Conservation (phyloP, 768 basidiomycete species). For the Mycena crocata region DNA sequence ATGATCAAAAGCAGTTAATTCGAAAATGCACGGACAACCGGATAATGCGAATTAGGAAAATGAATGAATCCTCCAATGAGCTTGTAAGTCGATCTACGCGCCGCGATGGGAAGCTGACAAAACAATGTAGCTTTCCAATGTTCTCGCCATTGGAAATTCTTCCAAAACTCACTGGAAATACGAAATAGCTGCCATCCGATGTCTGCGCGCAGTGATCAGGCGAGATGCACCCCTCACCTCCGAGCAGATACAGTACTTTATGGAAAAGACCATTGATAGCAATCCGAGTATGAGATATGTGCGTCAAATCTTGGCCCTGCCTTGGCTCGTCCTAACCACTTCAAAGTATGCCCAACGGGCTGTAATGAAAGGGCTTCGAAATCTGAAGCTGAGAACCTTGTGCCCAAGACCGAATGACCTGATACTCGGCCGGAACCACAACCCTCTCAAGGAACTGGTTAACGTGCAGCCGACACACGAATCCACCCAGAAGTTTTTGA, state of each 20-base stretch:
- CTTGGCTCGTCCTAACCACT: slow-evolving; percentile 12
- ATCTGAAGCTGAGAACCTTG: slow-evolving; percentile 85
- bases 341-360: slow-evolving; percentile 77
- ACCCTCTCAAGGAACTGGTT: slow-evolving; percentile 72
- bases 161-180: slow-evolving; percentile 85
- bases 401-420: slow-evolving; percentile 67
- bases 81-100: slow-evolving; percentile 52
- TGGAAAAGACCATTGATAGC: slow-evolving; percentile 70
- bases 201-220: slow-evolving; percentile 75
- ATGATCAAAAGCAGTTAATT: slow-evolving; percentile 29
- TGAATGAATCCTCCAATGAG: slow-evolving; percentile 54
- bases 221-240: slow-evolving; percentile 67
- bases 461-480: slow-evolving; percentile 60
- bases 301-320: slow-evolving; percentile 37
- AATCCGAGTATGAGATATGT: slow-evolving; percentile 80
- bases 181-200: slow-evolving; percentile 73
- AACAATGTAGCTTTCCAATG: slow-evolving; percentile 48
- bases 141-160: slow-evolving; percentile 70
- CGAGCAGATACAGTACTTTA: slow-evolving; percentile 65
- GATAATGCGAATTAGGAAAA: slow-evolving; percentile 52
- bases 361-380: slow-evolving; percentile 79
- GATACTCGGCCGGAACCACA: slow-evolving; percentile 68
- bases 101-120: neutral
- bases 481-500: slow-evolving; percentile 67
- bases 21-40: slow-evolving; percentile 50